phyloP scores from a whole-genome alignment of 2,329 filamentous ascomycete genomes.

The Apiospora rasikravindrae region DNA sequence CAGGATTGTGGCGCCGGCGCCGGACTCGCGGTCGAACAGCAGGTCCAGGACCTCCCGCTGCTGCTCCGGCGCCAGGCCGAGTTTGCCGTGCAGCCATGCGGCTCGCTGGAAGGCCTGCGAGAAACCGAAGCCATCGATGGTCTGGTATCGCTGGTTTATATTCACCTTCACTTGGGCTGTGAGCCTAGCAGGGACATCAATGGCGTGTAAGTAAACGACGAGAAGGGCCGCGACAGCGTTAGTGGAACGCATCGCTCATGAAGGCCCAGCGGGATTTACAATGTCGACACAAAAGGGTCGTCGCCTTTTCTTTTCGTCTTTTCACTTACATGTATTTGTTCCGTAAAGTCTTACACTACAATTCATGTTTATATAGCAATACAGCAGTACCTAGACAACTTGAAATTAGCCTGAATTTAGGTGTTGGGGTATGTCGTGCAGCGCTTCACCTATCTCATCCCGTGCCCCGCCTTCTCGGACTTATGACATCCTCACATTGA shows the following conservation, averaged over 20 bases:
- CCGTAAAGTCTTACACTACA: neutral
- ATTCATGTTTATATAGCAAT: neutral
- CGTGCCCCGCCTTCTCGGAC: no score
- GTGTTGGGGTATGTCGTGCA: neutral
- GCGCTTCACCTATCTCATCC: neutral
- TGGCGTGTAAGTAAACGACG: neutral
- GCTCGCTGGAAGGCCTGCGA: slow-evolving; percentile 48
- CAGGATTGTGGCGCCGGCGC: slow-evolving; percentile 43
- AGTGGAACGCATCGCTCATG: neutral
- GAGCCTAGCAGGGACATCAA: neutral
- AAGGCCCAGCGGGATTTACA: neutral
- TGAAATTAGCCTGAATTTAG: neutral
- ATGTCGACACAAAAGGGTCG: no score
- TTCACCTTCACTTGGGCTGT: slow-evolving; percentile 21
- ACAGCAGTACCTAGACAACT: neutral
- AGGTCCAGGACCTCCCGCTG: slow-evolving; percentile 40
- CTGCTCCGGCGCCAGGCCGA: slow-evolving; percentile 35
- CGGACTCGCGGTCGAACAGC: slow-evolving; percentile 41
- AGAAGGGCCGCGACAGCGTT: neutral
- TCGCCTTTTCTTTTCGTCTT: neutral
- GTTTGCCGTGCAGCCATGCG: slow-evolving; percentile 26
- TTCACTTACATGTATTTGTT: neutral
- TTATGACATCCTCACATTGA: no score
- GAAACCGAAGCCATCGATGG: slow-evolving; percentile 48
- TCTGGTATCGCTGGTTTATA: slow-evolving; percentile 39